Evolutionary conservation across 768 basidiomycete genomes (phyloP), one percentile per base, ranked within the genome.

Genomic region (Pleurotus pulmonarius): DNA sequence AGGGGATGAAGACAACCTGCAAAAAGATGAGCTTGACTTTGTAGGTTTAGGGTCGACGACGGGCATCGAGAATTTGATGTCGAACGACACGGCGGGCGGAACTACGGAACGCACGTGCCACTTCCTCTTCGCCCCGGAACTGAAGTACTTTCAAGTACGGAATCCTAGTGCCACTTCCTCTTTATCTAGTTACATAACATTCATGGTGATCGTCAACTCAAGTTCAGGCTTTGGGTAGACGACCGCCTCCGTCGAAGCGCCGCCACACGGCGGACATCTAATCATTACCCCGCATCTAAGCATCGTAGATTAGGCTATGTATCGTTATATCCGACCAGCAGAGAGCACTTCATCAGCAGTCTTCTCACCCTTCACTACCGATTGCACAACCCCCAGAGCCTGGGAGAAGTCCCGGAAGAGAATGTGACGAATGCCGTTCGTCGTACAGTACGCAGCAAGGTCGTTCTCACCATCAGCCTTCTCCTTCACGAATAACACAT

Each of bases 401-500:
- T 77, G 69, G 43, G 75, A 63, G 73, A 94, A 95, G 65, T 92
- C 81, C 38, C 71, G 64, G 69, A 98, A 97, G 2, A 89, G 71
- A 34, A 92, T 76, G 67, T 94, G 92, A 58, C 80, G 80, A 63
- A 98, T 94, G 9, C 81, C 78, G 61, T 93, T 84, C 57, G 83
- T 77, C 49, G 73, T 80, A 75, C 95, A 98, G 71, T 92, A 96
- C 12, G 78, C 77, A 56, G 87, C 85, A 9, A 99, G 77, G 66
- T 98, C 94, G 65, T 95, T 97, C 61, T 90, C 90, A 34, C 86
- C 87, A 56, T 83, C 82, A 1, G 70, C 65, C 61, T 90, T 92
- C 60, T 80, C 77, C 70, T 98, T 98, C 60, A 95, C 94, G 66
- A 98, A 98, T n/a, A 99, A 80, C 16, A 94, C 73, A 69, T 98